These are phyloP conservation scores for Pisolithus marmoratus DNA, from an alignment of 768 basidiomycete species.

Conservation along the genomic window DNA sequence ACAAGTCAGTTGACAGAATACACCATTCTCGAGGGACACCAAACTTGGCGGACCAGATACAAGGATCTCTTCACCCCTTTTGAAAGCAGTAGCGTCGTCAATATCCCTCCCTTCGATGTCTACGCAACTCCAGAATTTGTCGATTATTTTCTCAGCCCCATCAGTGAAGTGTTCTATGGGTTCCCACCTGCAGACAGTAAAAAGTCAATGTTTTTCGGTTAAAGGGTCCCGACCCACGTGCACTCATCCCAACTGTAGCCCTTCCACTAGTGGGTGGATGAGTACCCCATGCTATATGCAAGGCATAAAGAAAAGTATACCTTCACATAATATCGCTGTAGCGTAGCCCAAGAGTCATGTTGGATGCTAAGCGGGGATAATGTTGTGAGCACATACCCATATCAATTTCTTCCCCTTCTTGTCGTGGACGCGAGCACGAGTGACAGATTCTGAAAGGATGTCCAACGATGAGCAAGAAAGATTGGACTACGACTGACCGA, in stretches of 20 bases:
- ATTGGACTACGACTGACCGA: slow-evolving; percentile 42
- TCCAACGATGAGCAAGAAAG: background rate
- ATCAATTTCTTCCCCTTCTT: slow-evolving; percentile 40
- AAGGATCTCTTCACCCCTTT: slow-evolving; percentile 47
- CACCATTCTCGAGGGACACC: background rate
- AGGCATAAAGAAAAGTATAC: slow-evolving; percentile 27
- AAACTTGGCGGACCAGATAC: slow-evolving; percentile 58
- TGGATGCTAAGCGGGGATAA: slow-evolving; percentile 9
- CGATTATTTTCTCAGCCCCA: slow-evolving; percentile 48
- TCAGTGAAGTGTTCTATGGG: slow-evolving; percentile 53
- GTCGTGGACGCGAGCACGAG: slow-evolving; percentile 45
- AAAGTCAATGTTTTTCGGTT: slow-evolving; percentile 1
- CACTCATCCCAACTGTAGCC: slow-evolving; percentile 47
- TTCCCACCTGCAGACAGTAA: slow-evolving; percentile 53
- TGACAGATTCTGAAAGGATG: slow-evolving; percentile 41
- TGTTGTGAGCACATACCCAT: slow-evolving; percentile 39
- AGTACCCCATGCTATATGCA: background rate
- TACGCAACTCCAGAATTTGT: slow-evolving; percentile 33
- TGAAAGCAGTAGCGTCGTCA: slow-evolving; percentile 44
- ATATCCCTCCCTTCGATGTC: slow-evolving; percentile 39
- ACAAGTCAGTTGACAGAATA: slow-evolving; percentile 1
- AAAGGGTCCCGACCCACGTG: slow-evolving; percentile 41
- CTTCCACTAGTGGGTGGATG: slow-evolving; percentile 46
- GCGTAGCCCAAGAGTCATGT: slow-evolving; percentile 6
- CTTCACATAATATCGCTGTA: slow-evolving; percentile 53